phyloP scores from a whole-genome alignment of 106 monocot species.

The Dioscorea dumetorum region DNA sequence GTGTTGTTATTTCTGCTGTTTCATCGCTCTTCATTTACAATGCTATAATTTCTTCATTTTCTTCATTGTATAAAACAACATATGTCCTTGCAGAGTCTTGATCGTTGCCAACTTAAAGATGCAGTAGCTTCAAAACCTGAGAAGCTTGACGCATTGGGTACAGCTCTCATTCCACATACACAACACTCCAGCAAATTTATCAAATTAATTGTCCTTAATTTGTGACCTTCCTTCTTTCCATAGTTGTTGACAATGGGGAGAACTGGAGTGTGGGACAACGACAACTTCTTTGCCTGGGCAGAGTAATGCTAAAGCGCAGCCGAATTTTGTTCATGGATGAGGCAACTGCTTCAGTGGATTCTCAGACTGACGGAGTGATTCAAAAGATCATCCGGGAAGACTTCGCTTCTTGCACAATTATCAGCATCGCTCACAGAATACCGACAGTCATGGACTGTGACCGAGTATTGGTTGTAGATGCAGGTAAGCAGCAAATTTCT shows the following conservation, averaged over 20 bases:
- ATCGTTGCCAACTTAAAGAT: slow-evolving; percentile 69
- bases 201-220: not conserved
- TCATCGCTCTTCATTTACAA: not conserved
- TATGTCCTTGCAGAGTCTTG: slow-evolving; percentile 31
- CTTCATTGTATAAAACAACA: too few relatives aligned
- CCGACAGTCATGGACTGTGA: slow-evolving; percentile 76
- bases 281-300: slow-evolving; percentile 62
- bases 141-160: slow-evolving; percentile 65
- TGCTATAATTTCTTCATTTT: too few relatives aligned
- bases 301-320: slow-evolving; percentile 55
- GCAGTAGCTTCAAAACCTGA: slow-evolving; percentile 53
- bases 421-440: slow-evolving; percentile 77
- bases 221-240: not conserved
- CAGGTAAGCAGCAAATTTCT: slow-evolving; percentile 20
- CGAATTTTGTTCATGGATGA: slow-evolving; percentile 57
- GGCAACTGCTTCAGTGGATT: slow-evolving; percentile 78
- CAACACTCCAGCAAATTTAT: not conserved
- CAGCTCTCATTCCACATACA: not conserved
- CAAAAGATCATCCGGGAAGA: slow-evolving; percentile 66
- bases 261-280: slow-evolving; percentile 81
- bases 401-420: slow-evolving; percentile 47
- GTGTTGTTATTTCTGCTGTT: not conserved
- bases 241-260: slow-evolving; percentile 66
- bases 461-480: slow-evolving; percentile 59
- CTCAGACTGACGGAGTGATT: slow-evolving; percentile 58